Base-by-base conservation (phyloP, 768 basidiomycete species). In the Pleurotus ostreatus region DNA sequence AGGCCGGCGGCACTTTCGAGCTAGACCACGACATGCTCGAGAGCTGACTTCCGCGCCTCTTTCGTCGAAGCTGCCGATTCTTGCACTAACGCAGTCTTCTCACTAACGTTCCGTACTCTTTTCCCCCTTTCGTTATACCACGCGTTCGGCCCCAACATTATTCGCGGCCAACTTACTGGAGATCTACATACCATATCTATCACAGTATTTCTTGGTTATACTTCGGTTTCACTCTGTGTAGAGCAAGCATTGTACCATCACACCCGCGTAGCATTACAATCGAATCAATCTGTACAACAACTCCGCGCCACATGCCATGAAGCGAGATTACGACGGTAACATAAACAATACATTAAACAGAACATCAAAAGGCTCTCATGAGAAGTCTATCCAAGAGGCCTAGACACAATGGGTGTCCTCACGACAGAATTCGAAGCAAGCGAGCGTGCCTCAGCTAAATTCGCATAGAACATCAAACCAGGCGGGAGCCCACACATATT, bases 1-100 rank as follows among this genome's bases (percentile, higher is more conserved):
- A 82, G 64, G 78, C 74, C 5, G 78, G 74, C 13, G 74, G 70
- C 37, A 66, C 67, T 37, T 55, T 77, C 34, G 68, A 68, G 48
- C 61, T 74, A 30, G 71, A 60, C 30, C 47, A 54, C 7, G 49
- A 44, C n/a, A 68, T 71, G 70, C 71, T 68, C 43, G 65, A 63
- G 15, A 52, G 57, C 23, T 53, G 51, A 53, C 51, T 53, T 39
- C 13, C 51, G 12, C 37, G 11, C 34, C 38, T n/a, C 38, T 22
- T 49, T 34, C 48, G 16, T 37, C 26, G n/a, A 34, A 26, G 48
- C 46, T 20, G 30, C 48, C 11, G 25, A 16, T 20, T 39, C 15
- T 53, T 53, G 43, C 41, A 53, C 34, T 18, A 51, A 18, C 16
- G 13, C 49, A 15, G 18, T n/a, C 25, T n/a, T 26, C 26, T 20